A percentile compares a stretch with the other conserved stretches of the same genome.
These are phyloP conservation scores for Blastocladiella emersonii DNA, from an alignment of 371 early-diverging fungal species.

Conservation along the genomic window DNA sequence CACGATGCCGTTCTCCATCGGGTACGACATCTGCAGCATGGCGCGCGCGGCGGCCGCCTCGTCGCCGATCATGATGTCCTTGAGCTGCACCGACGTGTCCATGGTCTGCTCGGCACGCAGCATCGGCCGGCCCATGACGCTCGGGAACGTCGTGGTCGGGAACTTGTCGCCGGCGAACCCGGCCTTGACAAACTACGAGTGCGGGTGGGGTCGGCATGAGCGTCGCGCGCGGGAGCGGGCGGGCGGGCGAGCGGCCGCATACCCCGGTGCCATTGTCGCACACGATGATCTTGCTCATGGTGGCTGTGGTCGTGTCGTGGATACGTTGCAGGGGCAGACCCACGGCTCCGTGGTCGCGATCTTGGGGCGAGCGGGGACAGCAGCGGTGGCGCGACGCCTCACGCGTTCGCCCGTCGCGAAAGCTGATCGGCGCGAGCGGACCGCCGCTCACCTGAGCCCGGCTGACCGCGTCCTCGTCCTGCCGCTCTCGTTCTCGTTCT, in stretches of 20 bases:
- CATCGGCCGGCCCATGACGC: constrained; percentile 93
- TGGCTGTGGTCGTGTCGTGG: too few relatives aligned
- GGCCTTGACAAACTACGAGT: constrained; percentile 82
- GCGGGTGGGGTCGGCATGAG: not conserved
- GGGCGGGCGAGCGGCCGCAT: not conserved
- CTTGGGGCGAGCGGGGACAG: too few relatives aligned
- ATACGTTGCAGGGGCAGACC: too few relatives aligned
- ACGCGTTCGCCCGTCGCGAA: too few relatives aligned
- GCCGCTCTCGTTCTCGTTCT: too few relatives aligned
- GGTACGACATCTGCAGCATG: constrained; percentile 87
- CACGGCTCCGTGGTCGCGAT: too few relatives aligned
- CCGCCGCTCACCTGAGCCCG: too few relatives aligned
- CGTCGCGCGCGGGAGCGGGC: not conserved
- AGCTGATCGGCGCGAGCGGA: too few relatives aligned
- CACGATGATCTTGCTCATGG: not conserved
- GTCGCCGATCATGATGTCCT: constrained; percentile 94
- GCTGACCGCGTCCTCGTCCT: too few relatives aligned
- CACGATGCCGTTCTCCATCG: constrained; percentile 97
- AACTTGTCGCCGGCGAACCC: constrained; percentile 94
- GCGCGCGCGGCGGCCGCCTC: constrained; percentile 82
- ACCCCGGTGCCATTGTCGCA: constrained; percentile 4
- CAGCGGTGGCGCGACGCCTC: too few relatives aligned
- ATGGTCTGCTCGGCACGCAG: constrained; percentile 84
- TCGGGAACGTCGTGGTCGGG: constrained; percentile 87
- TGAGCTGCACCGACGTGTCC: constrained; percentile 32